phyloP scores from a whole-genome alignment of 768 basidiomycete species.

The Imleria badia region DNA sequence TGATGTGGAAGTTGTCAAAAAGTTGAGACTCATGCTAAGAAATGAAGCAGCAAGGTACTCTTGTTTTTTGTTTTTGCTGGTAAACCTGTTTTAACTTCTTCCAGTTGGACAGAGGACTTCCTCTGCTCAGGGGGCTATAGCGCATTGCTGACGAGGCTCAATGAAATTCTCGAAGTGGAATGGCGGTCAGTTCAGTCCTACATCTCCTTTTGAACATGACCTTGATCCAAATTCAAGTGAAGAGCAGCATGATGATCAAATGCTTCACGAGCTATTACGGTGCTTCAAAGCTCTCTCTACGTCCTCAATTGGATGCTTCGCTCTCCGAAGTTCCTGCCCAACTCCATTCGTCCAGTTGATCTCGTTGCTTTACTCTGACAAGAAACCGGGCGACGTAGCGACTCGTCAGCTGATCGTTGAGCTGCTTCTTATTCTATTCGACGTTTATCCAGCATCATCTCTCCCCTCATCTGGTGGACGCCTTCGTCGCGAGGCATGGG shows the following conservation, averaged over 20 bases:
- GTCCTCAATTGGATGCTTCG: constrained; percentile 83
- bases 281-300: constrained; percentile 95
- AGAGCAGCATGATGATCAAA: constrained; percentile 96
- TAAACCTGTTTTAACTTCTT: constrained; percentile 1
- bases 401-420: constrained; percentile 91
- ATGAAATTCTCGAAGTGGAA: constrained; percentile 92
- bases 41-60: constrained; percentile 87
- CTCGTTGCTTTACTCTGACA: constrained; percentile 89
- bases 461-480: constrained; percentile 52
- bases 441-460: constrained; percentile 76
- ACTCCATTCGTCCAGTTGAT: constrained; percentile 86
- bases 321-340: constrained; percentile 86
- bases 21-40: constrained; percentile 78
- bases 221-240: constrained; percentile 54
- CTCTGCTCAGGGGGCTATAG: constrained; percentile 82
- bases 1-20: constrained; percentile 86
- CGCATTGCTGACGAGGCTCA: constrained; percentile 76
- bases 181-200: constrained; percentile 74
- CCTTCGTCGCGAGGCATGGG: constrained; percentile 54
- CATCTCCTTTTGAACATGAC: background rate
- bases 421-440: constrained; percentile 82
- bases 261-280: constrained; percentile 86
- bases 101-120: constrained; percentile 90
- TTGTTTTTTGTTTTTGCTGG: background rate
- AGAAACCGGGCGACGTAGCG: constrained; percentile 93